Base-by-base conservation (phyloP, 2,329 filamentous ascomycete genomes). In the Cercospora sp. region DNA sequence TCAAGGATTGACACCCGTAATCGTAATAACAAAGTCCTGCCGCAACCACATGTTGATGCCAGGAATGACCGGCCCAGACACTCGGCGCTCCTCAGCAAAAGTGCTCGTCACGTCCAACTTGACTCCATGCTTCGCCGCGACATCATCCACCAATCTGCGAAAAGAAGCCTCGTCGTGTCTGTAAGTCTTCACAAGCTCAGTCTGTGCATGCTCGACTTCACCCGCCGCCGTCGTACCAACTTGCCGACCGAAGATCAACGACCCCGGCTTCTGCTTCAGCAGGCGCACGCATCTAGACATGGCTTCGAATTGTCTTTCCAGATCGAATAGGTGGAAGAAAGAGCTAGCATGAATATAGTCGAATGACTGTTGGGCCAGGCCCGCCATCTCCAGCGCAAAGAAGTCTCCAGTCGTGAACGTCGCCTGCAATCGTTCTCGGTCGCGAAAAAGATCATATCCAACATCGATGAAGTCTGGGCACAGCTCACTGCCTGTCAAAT, bases 291-390 rank as follows among this genome's bases (percentile, higher is more conserved):
- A 40, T 16, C 33, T 2, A 16, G 33, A 16, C 33, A 40, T 40
- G 33, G 33, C 33, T 16, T 16, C 33, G 33, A 40, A 40, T 40
- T 40, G 33, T 65, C 73, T 73, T 1, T 81, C 78, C 70, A 74
- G 80, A 31, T 77, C 74, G 68, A 82, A 84, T 6, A 83, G 73
- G 62, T 84, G 82, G 48, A 84, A 78, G 72, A 84, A 81, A 0
- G 79, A 79, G 0, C 77, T 77, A 1, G 81, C 75, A 31, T 81
- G 76, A 6, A 84, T 69, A 10, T 84, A 78, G 63, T 83, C 79
- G 60, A 60, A 68, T 1, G 82, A 73, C 20, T 45, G 45, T 7
- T 63, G 12, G 4, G 31, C 13, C 13, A 63, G 4, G 48, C 78
- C 65, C 13, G 75, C 76, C 31, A 82, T 68, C 0, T 76, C 60